These are phyloP conservation scores for Dichotomopilus funicola DNA, from an alignment of 2,329 filamentous ascomycete species.

Conservation along the genomic window DNA sequence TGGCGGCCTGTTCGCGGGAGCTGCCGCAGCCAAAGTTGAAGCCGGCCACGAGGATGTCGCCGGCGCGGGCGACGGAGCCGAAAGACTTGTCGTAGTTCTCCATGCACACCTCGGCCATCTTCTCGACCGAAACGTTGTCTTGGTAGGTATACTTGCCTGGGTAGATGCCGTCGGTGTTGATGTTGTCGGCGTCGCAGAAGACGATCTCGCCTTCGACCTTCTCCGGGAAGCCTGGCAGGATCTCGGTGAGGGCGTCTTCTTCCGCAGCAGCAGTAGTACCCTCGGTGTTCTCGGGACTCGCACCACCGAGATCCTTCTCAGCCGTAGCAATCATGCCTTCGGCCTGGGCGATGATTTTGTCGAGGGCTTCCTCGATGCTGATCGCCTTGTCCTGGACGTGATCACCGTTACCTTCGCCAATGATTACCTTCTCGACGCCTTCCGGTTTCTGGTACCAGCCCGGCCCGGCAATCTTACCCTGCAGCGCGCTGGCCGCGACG, in stretches of 20 bases:
- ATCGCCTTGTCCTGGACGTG: constrained; percentile 57
- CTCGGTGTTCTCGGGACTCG: constrained; percentile 22
- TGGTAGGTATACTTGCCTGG: constrained; percentile 82
- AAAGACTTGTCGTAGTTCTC: constrained; percentile 83
- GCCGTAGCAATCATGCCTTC: constrained; percentile 54
- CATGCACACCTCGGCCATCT: constrained; percentile 90
- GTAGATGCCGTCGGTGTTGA: constrained; percentile 92
- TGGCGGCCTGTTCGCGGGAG: constrained; percentile 81
- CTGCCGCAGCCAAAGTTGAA: constrained; percentile 86
- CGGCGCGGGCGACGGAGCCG: constrained; percentile 51
- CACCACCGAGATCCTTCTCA: constrained; percentile 40
- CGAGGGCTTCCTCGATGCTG: constrained; percentile 63
- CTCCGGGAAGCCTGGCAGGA: constrained; percentile 81
- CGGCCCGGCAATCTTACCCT: constrained; percentile 66
- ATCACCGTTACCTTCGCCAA: constrained; percentile 66
- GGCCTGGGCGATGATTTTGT: constrained; percentile 62
- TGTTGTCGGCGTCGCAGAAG: constrained; percentile 73
- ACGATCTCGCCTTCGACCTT: constrained; percentile 79
- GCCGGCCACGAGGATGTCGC: constrained; percentile 77
- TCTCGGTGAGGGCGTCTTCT: constrained; percentile 51
- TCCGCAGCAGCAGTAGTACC: constrained; percentile 21
- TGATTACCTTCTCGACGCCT: constrained; percentile 58
- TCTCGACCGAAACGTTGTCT: constrained; percentile 66
- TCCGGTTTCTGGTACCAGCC: constrained; percentile 71
- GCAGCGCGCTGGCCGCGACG: constrained; percentile 79